Evolutionary conservation across 768 basidiomycete genomes (phyloP), one percentile per base, ranked within the genome.

Genomic region (Plicaturopsis crispa): DNA sequence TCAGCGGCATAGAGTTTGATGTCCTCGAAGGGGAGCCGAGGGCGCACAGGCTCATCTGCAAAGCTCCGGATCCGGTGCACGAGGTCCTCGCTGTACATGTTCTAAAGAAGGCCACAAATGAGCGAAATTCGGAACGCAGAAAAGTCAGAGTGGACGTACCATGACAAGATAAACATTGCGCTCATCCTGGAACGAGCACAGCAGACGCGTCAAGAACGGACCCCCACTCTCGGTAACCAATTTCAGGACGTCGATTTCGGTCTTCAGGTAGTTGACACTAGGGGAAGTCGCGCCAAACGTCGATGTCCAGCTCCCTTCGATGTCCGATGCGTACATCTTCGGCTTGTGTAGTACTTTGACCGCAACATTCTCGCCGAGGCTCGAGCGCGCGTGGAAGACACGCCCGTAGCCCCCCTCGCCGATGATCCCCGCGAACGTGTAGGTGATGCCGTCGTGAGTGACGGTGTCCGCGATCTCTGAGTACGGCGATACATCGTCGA

Each of bases 301-400:
- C 17, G 18, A 21, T 33, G 8, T 18, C n/a, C n/a, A 7, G 14
- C 32, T 30, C 28, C 28, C n/a, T 30, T 30, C 28, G 28, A 30
- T 10, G 33, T 44, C 38, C 17, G 30, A n/a, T n/a, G 23, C 39
- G 21, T 21, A 28, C 31, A 38, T 35, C 24, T 24, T 17, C 13
- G 20, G 36, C 35, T 57, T 57, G 49, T 50, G 40, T 2, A 47
- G 16, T 14, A 52, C 46, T 46, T 57, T 57, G 44, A 54, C 42
- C 4, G 51, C 53, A 20, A 54, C 42, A 2, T 21, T 14, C 21
- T 51, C 32, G 2, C 35, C 48, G 4, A 16, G 13, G 12, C 40
- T 24, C n/a, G 37, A 42, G 6, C 17, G 39, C 3, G 48, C 54
- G 10, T 24, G 32, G 31, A 54, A 22, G 2, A 56, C 51, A 12